Evolutionary conservation across 805 yeast genomes (phyloP).

Genomic region (Saturnispora diversa): DNA sequence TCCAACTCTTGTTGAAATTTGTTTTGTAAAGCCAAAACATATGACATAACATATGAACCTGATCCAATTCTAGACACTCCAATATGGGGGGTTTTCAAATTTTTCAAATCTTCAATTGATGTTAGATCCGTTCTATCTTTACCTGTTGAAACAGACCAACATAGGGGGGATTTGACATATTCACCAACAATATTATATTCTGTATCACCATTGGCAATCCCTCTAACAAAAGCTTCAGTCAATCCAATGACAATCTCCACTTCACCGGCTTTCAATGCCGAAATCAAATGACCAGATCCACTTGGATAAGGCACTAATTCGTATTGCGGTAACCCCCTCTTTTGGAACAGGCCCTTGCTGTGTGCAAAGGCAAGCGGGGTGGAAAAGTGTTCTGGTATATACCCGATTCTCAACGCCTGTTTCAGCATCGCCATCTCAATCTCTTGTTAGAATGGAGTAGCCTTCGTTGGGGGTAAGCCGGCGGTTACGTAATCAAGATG

Average conservation of each 20-base stretch:
- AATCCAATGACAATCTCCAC: constrained; percentile 81
- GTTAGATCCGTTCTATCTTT: constrained; percentile 45
- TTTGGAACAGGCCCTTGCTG: constrained; percentile 45
- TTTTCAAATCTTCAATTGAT: constrained; percentile 39
- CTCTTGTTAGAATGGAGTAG: background rate
- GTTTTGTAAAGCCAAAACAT: constrained; percentile 60
- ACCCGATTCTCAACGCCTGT: constrained; percentile 51
- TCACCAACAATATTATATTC: constrained; percentile 66
- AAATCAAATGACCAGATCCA: constrained; percentile 84
- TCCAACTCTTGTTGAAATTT: constrained; percentile 39
- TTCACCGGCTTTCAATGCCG: constrained; percentile 52
- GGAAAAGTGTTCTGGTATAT: constrained; percentile 86
- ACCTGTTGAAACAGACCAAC: constrained; percentile 90
- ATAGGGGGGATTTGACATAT: constrained; percentile 76
- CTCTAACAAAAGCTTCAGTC: constrained; percentile 86
- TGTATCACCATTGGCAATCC: constrained; percentile 59
- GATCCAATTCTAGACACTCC: constrained; percentile 86
- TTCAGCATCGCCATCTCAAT: constrained; percentile 1
- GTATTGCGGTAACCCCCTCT: constrained; percentile 40
- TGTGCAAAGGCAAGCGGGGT: constrained; percentile 76
- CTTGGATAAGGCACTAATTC: constrained; percentile 67
- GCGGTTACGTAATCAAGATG: no score
- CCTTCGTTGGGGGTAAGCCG: no score
- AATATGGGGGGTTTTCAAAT: constrained; percentile 42
- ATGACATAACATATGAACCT: constrained; percentile 88